A percentile compares a stretch with the other conserved stretches of the same genome.
These are phyloP conservation scores for Fusarium musae DNA, from an alignment of 2,329 filamentous ascomycete species.

Conservation along the genomic window DNA sequence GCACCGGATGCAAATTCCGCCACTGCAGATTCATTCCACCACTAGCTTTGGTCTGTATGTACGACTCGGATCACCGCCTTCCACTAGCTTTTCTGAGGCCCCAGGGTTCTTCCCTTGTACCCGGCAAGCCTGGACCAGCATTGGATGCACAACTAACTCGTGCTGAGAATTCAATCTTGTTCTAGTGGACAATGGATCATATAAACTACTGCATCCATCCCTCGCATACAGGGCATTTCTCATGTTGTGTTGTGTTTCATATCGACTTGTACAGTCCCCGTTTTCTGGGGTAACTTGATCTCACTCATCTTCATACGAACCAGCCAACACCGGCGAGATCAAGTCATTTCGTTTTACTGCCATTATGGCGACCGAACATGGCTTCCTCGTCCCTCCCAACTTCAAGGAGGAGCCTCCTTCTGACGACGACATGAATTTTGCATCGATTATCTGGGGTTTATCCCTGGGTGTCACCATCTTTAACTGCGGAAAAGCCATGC, in stretches of 20 bases:
- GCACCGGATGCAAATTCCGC: constrained; percentile 3
- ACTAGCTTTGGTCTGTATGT: constrained; percentile 8
- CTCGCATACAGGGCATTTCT: constrained; percentile 1
- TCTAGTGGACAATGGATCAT: not conserved
- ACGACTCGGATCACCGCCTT: constrained; percentile 39
- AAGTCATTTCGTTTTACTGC: not conserved
- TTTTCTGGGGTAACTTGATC: constrained; percentile 1
- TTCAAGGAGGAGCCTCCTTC: constrained; percentile 24
- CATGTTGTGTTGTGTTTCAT: not conserved
- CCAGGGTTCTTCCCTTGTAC: constrained; percentile 9
- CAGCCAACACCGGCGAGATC: not conserved
- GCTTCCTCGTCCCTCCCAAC: constrained; percentile 37
- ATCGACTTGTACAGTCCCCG: not conserved
- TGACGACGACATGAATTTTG: constrained; percentile 37
- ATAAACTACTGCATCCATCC: constrained; percentile 7
- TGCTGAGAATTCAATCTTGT: not conserved
- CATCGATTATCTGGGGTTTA: constrained; percentile 40
- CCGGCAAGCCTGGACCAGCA: constrained; percentile 26
- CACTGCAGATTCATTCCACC: constrained; percentile 2
- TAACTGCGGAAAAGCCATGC: constrained; percentile 37
- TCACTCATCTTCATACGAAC: not conserved
- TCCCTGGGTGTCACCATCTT: constrained; percentile 39
- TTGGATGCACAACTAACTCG: not conserved
- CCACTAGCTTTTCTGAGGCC: constrained; percentile 24
- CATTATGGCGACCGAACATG: constrained; percentile 19